Evolutionary conservation across 1,284 basidiomycete species (phyloP).

Genomic region (Puccinia sorghi): DNA sequence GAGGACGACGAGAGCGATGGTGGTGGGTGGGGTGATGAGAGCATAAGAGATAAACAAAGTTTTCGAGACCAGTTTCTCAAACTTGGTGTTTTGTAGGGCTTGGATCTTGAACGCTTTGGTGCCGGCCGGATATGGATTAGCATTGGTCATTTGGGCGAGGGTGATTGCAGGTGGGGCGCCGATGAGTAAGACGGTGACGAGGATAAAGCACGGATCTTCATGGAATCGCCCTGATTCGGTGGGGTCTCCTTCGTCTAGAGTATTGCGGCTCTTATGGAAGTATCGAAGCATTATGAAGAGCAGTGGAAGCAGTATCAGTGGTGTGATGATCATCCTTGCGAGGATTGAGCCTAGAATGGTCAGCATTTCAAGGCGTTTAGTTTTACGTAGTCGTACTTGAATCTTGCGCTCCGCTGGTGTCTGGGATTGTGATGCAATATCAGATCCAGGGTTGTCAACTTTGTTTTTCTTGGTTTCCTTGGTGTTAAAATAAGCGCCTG

Average conservation of each 20-base stretch:
- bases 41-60: conserved; percentile 56
- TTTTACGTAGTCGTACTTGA: conserved; percentile 31
- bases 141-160: conserved; percentile 54
- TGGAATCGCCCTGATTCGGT: neutral
- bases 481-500: conserved; percentile 55
- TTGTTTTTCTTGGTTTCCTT: conserved; percentile 43
- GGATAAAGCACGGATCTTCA: conserved; percentile 42
- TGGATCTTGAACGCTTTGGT: conserved; percentile 13
- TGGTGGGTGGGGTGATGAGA: conserved; percentile 53
- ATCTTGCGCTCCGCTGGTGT: conserved; percentile 15
- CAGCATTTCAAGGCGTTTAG: conserved; percentile 34
- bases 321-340: conserved; percentile 46
- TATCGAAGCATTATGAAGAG: conserved; percentile 7
- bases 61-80: conserved; percentile 53
- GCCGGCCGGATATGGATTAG: conserved; percentile 51
- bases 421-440: conserved; percentile 19
- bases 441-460: conserved; percentile 18
- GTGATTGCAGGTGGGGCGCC: conserved; percentile 55
- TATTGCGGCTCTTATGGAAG: neutral
- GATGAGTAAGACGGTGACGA: conserved; percentile 8
- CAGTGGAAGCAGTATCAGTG: conserved; percentile 30
- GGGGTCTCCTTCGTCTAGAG: neutral
- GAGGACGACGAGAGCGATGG: conserved; percentile 31
- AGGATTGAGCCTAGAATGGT: conserved; percentile 50
- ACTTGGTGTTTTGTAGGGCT: conserved; percentile 40